Evolutionary conservation across 768 basidiomycete genomes (phyloP), one percentile per base, ranked within the genome.

Genomic region (Tricholoma saponaceum): DNA sequence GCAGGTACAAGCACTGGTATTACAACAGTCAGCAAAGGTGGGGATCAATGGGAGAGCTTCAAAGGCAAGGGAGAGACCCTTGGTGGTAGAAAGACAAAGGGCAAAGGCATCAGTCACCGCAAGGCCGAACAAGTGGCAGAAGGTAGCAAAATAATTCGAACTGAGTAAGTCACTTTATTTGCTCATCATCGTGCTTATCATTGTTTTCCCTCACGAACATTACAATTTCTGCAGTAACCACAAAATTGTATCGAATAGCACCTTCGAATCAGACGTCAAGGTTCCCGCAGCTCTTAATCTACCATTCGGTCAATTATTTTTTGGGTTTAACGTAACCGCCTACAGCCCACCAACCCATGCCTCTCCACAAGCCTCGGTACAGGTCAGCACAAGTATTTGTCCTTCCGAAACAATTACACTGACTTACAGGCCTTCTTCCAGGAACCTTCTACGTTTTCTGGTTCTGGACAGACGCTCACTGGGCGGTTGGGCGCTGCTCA

Each of bases 251-350:
- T 92, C 94, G 1, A 93, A 89, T 60, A 86, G 83, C 47, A 83
- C 83, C 13, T 74, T 94, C 13, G 90, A 91, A 57, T 77, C 83
- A 16, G 87, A 87, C 18, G 79, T 75, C 50, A 88, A 90, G 64
- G 93, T 90, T 7, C 96, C 97, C 4, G 95, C 92, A 0, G 87
- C 94, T 7, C 77, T 99, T 41, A 89, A 89, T 62, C 77, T 99
- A 9, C 95, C 97, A 0, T 88, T 90, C 61, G 97, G 97, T 12
- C 89, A 97, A 62, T 78, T 99, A 18, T 99, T 99, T 79, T 98
- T 99, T 67, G 97, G 97, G 9, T 99, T 89, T 75, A 89, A 90
- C 58, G 82, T 91, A 56, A 75, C 83, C 1, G 78, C 89, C 1
- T 92, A 91, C 67, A 77, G 73, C 3, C 83, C 84, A 6, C 81